Evolutionary conservation across 768 basidiomycete species (phyloP).

Genomic region (Lentinula sp.): DNA sequence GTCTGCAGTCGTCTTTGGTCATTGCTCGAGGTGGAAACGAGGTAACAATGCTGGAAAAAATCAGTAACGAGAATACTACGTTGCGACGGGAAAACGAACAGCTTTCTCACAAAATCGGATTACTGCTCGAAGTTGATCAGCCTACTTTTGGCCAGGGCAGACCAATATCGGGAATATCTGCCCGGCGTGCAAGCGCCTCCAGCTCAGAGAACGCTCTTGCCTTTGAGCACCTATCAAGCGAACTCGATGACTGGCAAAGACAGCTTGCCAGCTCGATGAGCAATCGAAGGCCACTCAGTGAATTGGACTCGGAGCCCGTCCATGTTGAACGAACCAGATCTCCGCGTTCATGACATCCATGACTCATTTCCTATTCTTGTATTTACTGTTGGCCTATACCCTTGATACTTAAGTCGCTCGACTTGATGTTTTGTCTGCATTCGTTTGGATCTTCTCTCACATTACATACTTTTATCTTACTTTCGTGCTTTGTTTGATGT

Average conservation of each 20-base stretch:
- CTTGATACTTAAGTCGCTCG: constrained; percentile 25
- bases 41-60: constrained; percentile 73
- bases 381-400: constrained; percentile 33
- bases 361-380: constrained; percentile 24
- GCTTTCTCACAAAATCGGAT: constrained; percentile 85
- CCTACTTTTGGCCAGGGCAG: constrained; percentile 57
- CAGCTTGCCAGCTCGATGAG: constrained; percentile 78
- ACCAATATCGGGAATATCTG: constrained; percentile 54
- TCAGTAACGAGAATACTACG: constrained; percentile 73
- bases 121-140: constrained; percentile 83
- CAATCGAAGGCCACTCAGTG: constrained; percentile 63
- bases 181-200: constrained; percentile 63
- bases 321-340: constrained; percentile 53
- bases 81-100: constrained; percentile 85
- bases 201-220: constrained; percentile 78
- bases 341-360: constrained; percentile 38
- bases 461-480: constrained; percentile 19
- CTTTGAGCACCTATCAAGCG: constrained; percentile 73
- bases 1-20: constrained; percentile 63
- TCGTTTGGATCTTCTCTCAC: constrained; percentile 50
- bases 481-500: constrained; percentile 22
- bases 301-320: constrained; percentile 56
- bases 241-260: constrained; percentile 83
- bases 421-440: constrained; percentile 29
- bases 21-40: constrained; percentile 73